A percentile compares a stretch with the other conserved stretches of the same genome.
Evolutionary conservation across 371 early-diverging fungal genomes (phyloP).

Genomic region (Rhizopus delemar): DNA sequence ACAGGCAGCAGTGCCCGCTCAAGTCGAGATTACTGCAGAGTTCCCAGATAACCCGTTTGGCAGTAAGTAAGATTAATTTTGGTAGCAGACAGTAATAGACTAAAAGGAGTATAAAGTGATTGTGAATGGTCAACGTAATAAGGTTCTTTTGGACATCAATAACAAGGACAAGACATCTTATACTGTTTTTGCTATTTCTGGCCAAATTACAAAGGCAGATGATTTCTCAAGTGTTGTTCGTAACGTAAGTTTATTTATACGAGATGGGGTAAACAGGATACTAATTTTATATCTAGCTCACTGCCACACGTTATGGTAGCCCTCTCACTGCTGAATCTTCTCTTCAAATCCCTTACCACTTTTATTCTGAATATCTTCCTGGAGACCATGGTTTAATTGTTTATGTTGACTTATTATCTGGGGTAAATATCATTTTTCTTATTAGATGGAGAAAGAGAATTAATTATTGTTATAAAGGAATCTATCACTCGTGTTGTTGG

Average conservation of each 20-base stretch:
- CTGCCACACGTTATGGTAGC: slow-evolving; percentile 43
- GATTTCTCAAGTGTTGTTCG: slow-evolving; percentile 38
- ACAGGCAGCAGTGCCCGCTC: slow-evolving; percentile 18
- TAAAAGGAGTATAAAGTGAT: slow-evolving; percentile 30
- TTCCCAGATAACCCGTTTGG: slow-evolving; percentile 54
- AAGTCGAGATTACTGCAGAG: slow-evolving; percentile 45
- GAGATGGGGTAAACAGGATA: not conserved
- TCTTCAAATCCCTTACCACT: slow-evolving; percentile 42
- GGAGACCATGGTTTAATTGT: slow-evolving; percentile 47
- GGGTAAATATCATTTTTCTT: slow-evolving; percentile 29
- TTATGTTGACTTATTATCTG: slow-evolving; percentile 42
- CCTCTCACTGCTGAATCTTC: slow-evolving; percentile 33
- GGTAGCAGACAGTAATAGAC: not conserved
- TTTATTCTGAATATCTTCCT: slow-evolving; percentile 52
- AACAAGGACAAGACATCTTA: slow-evolving; percentile 45
- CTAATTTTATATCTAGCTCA: slow-evolving; percentile 21
- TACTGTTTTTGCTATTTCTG: slow-evolving; percentile 46
- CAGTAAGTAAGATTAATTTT: slow-evolving; percentile 29
- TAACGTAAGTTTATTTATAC: slow-evolving; percentile 37
- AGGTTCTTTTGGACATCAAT: slow-evolving; percentile 39
- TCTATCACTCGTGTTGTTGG: slow-evolving; percentile 44
- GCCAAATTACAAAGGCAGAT: slow-evolving; percentile 35
- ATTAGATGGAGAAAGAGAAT: not conserved
- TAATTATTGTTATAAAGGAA: slow-evolving; percentile 20
- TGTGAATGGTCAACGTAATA: slow-evolving; percentile 52